Conservation (phyloP, 495 filamentous ascomycete species). For the Hypomontagnella submonticulosa region DNA sequence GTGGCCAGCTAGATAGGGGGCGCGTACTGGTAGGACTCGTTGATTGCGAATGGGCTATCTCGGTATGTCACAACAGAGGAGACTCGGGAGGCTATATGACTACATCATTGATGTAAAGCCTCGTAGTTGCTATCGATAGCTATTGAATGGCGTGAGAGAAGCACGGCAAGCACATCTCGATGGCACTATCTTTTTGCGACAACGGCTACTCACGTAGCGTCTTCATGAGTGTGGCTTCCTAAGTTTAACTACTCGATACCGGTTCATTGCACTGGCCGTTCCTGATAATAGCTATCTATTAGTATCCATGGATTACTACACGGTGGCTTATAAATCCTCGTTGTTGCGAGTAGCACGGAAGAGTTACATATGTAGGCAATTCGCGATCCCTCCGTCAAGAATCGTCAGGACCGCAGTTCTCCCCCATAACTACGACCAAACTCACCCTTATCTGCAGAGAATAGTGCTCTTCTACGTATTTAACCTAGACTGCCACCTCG, state of each 20-base stretch:
- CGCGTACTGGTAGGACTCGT: slow-evolving; percentile 9
- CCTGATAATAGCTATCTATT: too few species aligned
- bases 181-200: slow-evolving; percentile 1
- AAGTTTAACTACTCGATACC: background rate
- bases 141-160: background rate
- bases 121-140: background rate
- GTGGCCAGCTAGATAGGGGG: slow-evolving; percentile 12
- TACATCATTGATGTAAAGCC: background rate
- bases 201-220: slow-evolving; percentile 5
- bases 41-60: slow-evolving; percentile 8
- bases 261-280: background rate
- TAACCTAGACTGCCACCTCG: too few species aligned
- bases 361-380: too few species aligned
- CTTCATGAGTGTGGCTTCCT: slow-evolving; percentile 20
- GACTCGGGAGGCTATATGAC: too few species aligned
- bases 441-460: too few species aligned
- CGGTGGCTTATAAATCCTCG: too few species aligned
- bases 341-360: too few species aligned
- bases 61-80: background rate
- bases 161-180: slow-evolving; percentile 12
- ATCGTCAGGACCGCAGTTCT: too few species aligned
- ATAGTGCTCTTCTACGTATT: too few species aligned
- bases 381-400: too few species aligned
- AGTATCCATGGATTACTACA: too few species aligned
- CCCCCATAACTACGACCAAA: too few species aligned